Base-by-base conservation (phyloP, 75 land plant species). In the Selaginella tamariscina region DNA sequence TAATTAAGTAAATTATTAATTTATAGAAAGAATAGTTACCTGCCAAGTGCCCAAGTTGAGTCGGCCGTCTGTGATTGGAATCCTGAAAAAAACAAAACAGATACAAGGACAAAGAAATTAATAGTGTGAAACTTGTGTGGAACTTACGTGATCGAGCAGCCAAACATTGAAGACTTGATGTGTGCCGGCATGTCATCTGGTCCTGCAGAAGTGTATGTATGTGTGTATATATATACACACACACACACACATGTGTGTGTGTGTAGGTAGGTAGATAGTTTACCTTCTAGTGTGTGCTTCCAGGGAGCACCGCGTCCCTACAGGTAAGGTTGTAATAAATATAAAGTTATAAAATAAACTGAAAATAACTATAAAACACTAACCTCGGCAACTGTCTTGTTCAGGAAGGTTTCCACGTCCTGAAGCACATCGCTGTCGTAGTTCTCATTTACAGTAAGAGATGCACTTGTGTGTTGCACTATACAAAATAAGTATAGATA, bases 101-200 rank as follows among this genome's bases (percentile, higher is more conserved):
- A 65, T 20, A 71, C 26, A 31, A 64, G 31, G 44, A 31, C 39
- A 24, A 60, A 62, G 18, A 70, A 44, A 67, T 33, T 56, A 1
- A 68, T 59, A 56, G 65, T 56, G 26, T 8, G 39, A 2, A 56
- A 28, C 1, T 27, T 54, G 29, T 54, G 29, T 65, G 29, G 28
- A 68, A 39, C 84, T 24, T 79, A 94, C 98, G 85, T 83, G 78
- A 87, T 82, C 0, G 88, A 54, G 71, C 86, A 85, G 56, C 98
- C 98, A 82, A 94, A 86, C 90, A 94, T 83, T 59, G 98, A 94
- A 21, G 98, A 94, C 78, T 94, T 94, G 69, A 94, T 87, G 68
- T 94, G 98, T 57, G 96, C 98, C 64, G 98, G 98, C 98, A 94
- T 94, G 66, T 94, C 98, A 82, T 94, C 98, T 63, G 88, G 83